Conservation (phyloP, 1,284 basidiomycete species). For the Tremellales sp. region DNA sequence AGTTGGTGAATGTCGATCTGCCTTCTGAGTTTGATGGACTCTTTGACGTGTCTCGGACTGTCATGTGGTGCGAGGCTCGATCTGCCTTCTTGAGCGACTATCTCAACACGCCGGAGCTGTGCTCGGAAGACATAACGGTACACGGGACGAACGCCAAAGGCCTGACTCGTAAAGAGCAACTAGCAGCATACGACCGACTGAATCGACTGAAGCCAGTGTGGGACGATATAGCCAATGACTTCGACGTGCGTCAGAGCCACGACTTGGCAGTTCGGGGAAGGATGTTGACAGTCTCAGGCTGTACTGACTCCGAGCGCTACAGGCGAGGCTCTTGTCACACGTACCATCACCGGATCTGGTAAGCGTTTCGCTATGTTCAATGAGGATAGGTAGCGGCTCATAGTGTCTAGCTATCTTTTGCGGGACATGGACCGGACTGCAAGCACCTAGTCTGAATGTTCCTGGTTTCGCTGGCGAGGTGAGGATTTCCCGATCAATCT, state of each 20-base stretch:
- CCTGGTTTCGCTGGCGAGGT: slow-evolving; percentile 26
- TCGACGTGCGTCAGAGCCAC: too few relatives aligned
- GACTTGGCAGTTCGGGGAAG: too few relatives aligned
- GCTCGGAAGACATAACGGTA: slow-evolving; percentile 15
- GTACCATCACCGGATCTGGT: slow-evolving; percentile 24
- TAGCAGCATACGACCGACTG: slow-evolving; percentile 24
- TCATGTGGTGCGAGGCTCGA: slow-evolving; percentile 21
- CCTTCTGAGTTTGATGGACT: slow-evolving; percentile 17
- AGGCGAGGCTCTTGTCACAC: slow-evolving; percentile 19
- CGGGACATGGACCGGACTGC: slow-evolving; percentile 33
- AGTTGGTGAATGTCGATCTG: slow-evolving; percentile 23
- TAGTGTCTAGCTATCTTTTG: too few relatives aligned
- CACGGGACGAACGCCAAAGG: slow-evolving; percentile 17
- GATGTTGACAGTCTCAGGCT: slow-evolving; percentile 20
- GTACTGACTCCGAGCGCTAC: slow-evolving; percentile 27
- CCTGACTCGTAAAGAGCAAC: slow-evolving; percentile 12
- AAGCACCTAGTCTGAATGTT: slow-evolving; percentile 26
- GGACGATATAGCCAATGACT: slow-evolving; percentile 20
- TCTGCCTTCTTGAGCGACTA: slow-evolving; percentile 24
- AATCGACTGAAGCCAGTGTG: slow-evolving; percentile 21
- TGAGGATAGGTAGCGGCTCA: too few relatives aligned
- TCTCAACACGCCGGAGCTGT: slow-evolving; percentile 8
- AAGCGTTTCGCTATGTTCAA: too few relatives aligned
- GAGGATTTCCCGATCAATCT: too few relatives aligned
- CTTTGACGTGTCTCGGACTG: slow-evolving; percentile 18